phyloP scores from a whole-genome alignment of 1,284 basidiomycete genomes.

The Boletus mariae region DNA sequence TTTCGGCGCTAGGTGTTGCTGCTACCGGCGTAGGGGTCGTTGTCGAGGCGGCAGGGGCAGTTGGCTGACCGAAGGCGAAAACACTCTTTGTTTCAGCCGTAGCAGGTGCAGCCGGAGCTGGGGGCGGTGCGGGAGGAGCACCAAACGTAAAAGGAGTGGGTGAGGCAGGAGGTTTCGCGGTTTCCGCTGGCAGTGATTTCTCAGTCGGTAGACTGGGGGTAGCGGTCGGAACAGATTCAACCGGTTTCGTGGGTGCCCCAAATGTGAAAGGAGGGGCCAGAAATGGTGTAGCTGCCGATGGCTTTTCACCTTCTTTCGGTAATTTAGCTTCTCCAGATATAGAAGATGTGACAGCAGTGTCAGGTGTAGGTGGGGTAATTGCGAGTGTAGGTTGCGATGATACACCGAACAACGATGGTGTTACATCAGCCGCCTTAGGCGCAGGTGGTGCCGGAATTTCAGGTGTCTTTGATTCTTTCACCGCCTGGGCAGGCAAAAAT shows the following conservation, averaged over 20 bases:
- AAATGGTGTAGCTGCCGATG: neutral
- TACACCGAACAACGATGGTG: slow-evolving; percentile 19
- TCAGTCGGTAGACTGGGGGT: slow-evolving; percentile 5
- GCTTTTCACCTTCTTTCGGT: slow-evolving; percentile 22
- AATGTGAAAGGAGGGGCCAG: slow-evolving; percentile 21
- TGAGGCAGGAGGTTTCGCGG: slow-evolving; percentile 4
- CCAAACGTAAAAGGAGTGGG: slow-evolving; percentile 19
- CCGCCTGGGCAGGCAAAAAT: slow-evolving; percentile 5
- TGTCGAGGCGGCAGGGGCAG: slow-evolving; percentile 6
- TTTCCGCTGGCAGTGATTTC: slow-evolving; percentile 7
- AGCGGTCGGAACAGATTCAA: slow-evolving; percentile 11
- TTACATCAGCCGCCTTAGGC: slow-evolving; percentile 8
- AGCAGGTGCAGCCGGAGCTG: neutral
- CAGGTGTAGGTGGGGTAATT: slow-evolving; percentile 14
- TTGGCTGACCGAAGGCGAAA: slow-evolving; percentile 26
- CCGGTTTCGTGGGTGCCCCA: slow-evolving; percentile 17
- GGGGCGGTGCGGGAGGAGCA: slow-evolving; percentile 3
- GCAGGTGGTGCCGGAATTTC: slow-evolving; percentile 9
- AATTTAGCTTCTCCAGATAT: neutral
- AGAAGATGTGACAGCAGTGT: slow-evolving; percentile 9
- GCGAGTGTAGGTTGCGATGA: slow-evolving; percentile 10
- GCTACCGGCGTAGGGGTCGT: slow-evolving; percentile 8
- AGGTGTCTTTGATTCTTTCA: slow-evolving; percentile 14
- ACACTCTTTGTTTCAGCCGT: slow-evolving; percentile 23
- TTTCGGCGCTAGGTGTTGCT: slow-evolving; percentile 10